A percentile compares a stretch with the other conserved stretches of the same genome.
Evolutionary conservation across 495 filamentous ascomycete genomes (phyloP).

Genomic region (Tricharina praecox): DNA sequence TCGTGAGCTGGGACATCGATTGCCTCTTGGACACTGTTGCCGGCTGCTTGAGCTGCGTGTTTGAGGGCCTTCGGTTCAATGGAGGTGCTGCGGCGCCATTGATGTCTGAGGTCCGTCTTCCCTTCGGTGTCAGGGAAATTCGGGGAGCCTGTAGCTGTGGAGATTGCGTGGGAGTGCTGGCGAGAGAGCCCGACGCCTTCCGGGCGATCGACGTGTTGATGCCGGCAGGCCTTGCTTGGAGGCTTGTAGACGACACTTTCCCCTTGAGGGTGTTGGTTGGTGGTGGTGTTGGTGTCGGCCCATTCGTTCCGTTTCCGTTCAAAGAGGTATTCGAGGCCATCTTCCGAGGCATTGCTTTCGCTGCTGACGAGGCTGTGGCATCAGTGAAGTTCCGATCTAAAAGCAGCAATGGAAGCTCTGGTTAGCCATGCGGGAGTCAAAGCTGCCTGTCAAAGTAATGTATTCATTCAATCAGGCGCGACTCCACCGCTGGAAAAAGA

Average conservation of each 20-base stretch:
- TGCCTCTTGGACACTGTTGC: constrained; percentile 12
- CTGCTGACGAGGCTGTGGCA: constrained; percentile 2
- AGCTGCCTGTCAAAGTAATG: neutral
- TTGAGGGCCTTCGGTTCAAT: constrained; percentile 17
- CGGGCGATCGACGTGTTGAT: constrained; percentile 1
- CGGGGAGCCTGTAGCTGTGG: neutral
- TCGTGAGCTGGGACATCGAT: constrained; percentile 17
- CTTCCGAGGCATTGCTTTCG: constrained; percentile 1
- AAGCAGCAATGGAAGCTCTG: too few species aligned
- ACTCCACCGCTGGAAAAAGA: neutral
- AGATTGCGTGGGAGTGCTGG: neutral
- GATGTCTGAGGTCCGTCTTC: constrained; percentile 16
- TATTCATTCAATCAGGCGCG: too few species aligned
- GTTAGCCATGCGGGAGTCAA: neutral
- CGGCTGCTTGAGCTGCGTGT: constrained; percentile 13
- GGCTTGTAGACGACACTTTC: neutral
- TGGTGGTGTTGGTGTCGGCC: neutral
- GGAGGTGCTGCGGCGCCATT: constrained; percentile 14
- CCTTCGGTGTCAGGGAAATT: constrained; percentile 14
- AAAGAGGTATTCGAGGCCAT: neutral
- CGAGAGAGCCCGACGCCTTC: neutral
- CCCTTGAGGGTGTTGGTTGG: too few species aligned
- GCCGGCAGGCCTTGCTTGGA: neutral
- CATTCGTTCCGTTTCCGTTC: neutral
- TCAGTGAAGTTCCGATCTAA: neutral